A percentile compares a stretch with the other conserved stretches of the same genome.
Evolutionary conservation across 306 rosid species (phyloP).

Genomic region (Cicer cuneatum): DNA sequence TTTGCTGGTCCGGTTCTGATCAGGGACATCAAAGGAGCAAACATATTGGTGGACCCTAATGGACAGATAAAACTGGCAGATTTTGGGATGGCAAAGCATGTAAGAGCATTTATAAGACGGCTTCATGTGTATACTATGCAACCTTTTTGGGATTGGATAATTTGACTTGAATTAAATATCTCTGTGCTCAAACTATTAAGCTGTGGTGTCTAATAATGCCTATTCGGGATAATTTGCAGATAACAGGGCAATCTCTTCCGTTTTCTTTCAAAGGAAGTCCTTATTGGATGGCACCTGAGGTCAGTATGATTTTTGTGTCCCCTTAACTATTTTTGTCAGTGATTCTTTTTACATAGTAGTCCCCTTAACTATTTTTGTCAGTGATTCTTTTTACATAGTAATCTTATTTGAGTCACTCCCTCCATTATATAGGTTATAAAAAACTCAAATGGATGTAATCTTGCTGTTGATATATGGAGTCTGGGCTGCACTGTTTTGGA

Average conservation of each 20-base stretch:
- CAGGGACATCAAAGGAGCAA: slow-evolving; percentile 98
- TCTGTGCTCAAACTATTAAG: slow-evolving; percentile 43
- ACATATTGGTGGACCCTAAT: slow-evolving; percentile 90
- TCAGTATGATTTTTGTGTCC: slow-evolving; percentile 44
- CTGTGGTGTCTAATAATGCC: slow-evolving; percentile 45
- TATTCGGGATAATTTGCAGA: slow-evolving; percentile 57
- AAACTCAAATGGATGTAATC: slow-evolving; percentile 77
- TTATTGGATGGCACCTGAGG: slow-evolving; percentile 99
- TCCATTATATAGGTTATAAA: slow-evolving; percentile 65
- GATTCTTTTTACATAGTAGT: slow-evolving; percentile 16
- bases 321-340: slow-evolving; percentile 12
- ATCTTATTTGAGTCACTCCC: slow-evolving; percentile 37
- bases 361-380: slow-evolving; percentile 13
- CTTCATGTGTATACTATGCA: slow-evolving; percentile 55
- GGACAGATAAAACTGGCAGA: slow-evolving; percentile 93
- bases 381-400: slow-evolving; percentile 15
- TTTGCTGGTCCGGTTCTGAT: slow-evolving; percentile 54
- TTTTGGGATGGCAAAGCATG: slow-evolving; percentile 98
- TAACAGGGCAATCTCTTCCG: slow-evolving; percentile 75
- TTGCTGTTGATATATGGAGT: slow-evolving; percentile 96
- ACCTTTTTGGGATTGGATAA: slow-evolving; percentile 43
- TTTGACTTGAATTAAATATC: slow-evolving; percentile 58
- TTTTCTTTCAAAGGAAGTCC: slow-evolving; percentile 97
- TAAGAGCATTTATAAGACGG: slow-evolving; percentile 70
- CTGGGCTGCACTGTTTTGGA: slow-evolving; percentile 97